Evolutionary conservation across 352 stramenopile genomes (phyloP).

Genomic region (Phytophthora boehmeriae): DNA sequence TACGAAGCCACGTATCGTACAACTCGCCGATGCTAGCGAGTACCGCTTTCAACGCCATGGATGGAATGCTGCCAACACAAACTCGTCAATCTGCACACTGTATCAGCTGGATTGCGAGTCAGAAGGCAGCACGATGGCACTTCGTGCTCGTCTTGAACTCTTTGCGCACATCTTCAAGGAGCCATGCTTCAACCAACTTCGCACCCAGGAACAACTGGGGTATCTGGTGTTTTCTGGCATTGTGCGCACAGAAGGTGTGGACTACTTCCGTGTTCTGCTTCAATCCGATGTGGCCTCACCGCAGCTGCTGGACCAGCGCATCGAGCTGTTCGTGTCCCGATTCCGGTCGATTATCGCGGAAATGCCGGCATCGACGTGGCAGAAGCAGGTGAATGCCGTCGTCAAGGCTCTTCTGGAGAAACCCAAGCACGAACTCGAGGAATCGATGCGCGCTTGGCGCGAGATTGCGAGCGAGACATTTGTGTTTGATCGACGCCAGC

Average conservation of each 20-base stretch:
- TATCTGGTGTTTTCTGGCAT: conserved; percentile 86
- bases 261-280: conserved; percentile 81
- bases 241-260: conserved; percentile 50
- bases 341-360: conserved; percentile 50
- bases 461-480: conserved; percentile 73
- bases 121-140: conserved; percentile 43
- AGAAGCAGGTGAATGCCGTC: conserved; percentile 69
- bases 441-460: conserved; percentile 66
- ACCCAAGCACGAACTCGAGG: conserved; percentile 71
- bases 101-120: conserved; percentile 71
- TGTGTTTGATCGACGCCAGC: conserved; percentile 65
- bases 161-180: conserved; percentile 91
- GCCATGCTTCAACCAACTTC: conserved; percentile 92
- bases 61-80: conserved; percentile 77
- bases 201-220: conserved; percentile 92
- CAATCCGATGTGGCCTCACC: conserved; percentile 81
- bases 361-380: conserved; percentile 40
- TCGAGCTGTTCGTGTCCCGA: conserved; percentile 67
- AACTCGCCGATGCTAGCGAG: conserved; percentile 51
- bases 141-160: conserved; percentile 67
- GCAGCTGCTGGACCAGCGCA: conserved; percentile 63
- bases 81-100: conserved; percentile 75
- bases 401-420: conserved; percentile 66
- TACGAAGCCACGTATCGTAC: conserved; percentile 57
- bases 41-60: conserved; percentile 61